Evolutionary conservation across 768 basidiomycete species (phyloP), one percentile per base, ranked within the genome.

Genomic region (Mycena metata): DNA sequence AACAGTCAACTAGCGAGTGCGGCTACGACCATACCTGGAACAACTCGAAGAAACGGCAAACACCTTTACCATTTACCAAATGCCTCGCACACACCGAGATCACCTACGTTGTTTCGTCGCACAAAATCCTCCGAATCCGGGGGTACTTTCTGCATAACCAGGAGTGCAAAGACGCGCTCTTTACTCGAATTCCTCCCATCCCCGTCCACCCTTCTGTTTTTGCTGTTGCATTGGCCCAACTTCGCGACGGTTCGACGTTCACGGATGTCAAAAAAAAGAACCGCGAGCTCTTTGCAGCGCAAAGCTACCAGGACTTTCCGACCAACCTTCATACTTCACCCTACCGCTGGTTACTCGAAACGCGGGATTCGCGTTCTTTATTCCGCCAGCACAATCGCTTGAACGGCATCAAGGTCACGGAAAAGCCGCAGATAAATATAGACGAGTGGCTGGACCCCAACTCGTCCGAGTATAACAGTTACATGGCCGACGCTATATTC

Each of bases 401-500:
- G 47, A 60, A 67, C 54, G n/a, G n/a, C n/a, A n/a, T n/a, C n/a
- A n/a, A n/a, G n/a, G n/a, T n/a, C n/a, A n/a, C n/a, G n/a, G n/a
- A n/a, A n/a, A n/a, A n/a, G n/a, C n/a, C n/a, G n/a, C n/a, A n/a
- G n/a, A n/a, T n/a, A n/a, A n/a, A n/a, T n/a, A n/a, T n/a, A n/a
- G n/a, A n/a, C n/a, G n/a, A n/a, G n/a, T n/a, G n/a, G n/a, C n/a
- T n/a, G n/a, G 9, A 33, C 41, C 24, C 11, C 49, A 45, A 54
- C 11, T 26, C 19, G 43, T 56, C 69, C 1, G 65, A 76, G 24
- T n/a, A n/a, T n/a, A n/a, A n/a, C n/a, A 23, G 70, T 54, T 77
- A 77, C 55, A 49, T 78, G 15, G 58, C 76, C 50, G 56, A 73
- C 17, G n/a, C n/a, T n/a, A n/a, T n/a, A n/a, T n/a, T n/a, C n/a